Percentiles rank a stretch among this genome's conserved stretches.
These are phyloP conservation scores for Didymella segeticola DNA, from an alignment of 2,329 filamentous ascomycete genomes.

Conservation along the genomic window DNA sequence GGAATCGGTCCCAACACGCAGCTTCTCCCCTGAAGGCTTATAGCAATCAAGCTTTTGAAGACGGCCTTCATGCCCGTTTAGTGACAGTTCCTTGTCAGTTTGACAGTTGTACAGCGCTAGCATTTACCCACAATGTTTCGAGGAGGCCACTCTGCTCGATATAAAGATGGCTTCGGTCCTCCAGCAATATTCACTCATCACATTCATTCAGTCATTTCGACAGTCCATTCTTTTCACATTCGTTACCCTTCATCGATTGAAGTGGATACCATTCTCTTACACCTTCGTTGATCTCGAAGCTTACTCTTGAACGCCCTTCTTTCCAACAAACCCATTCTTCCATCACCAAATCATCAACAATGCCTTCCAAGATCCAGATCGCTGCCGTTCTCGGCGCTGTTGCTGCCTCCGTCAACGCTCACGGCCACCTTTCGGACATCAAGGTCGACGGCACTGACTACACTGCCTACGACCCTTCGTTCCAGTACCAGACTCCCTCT, in stretches of 20 bases:
- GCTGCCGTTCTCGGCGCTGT: slow-evolving; percentile 41
- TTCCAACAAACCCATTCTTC: slow-evolving; percentile 11
- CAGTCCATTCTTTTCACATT: slow-evolving; percentile 34
- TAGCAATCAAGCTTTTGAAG: slow-evolving; percentile 20
- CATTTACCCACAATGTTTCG: slow-evolving; percentile 11
- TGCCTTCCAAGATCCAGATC: slow-evolving; percentile 42
- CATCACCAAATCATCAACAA: slow-evolving; percentile 20
- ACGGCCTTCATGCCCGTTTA: slow-evolving; percentile 18
- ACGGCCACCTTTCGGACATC: slow-evolving; percentile 53
- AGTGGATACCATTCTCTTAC: slow-evolving; percentile 32
- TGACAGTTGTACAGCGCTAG: slow-evolving; percentile 19
- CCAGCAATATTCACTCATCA: slow-evolving; percentile 13
- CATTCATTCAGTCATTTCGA: slow-evolving; percentile 33
- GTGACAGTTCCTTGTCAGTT: slow-evolving; percentile 9
- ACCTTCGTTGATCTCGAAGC: slow-evolving; percentile 39
- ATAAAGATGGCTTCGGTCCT: slow-evolving; percentile 20
- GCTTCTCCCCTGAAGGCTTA: slow-evolving; percentile 7
- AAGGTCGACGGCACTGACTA: slow-evolving; percentile 57
- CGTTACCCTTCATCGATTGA: slow-evolving; percentile 38
- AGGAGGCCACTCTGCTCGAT: slow-evolving; percentile 14
- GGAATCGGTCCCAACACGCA: slow-evolving; percentile 6
- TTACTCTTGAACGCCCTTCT: slow-evolving; percentile 21
- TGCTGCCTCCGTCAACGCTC: slow-evolving; percentile 52
- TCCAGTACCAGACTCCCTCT: slow-evolving; percentile 44
- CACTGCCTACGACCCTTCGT: slow-evolving; percentile 51